phyloP scores from a whole-genome alignment of 2,329 filamentous ascomycete genomes.

The Colletotrichum destructivum region DNA sequence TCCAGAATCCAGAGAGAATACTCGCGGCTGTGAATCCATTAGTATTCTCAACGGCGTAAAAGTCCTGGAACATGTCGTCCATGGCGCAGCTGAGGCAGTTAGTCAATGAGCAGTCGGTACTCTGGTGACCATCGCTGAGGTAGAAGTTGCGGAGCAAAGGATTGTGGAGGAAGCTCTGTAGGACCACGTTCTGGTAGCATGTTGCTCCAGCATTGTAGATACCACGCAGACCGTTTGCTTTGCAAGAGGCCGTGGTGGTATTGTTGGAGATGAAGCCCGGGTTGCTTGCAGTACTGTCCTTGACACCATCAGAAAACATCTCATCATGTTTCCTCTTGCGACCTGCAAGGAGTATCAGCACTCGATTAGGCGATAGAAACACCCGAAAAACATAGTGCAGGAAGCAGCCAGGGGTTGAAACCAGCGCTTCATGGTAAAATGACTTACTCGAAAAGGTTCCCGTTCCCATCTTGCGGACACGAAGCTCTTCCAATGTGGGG shows the following conservation, averaged over 20 bases:
- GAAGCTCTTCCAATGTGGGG: constrained; percentile 82
- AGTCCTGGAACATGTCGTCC: constrained; percentile 82
- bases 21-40: constrained; percentile 93
- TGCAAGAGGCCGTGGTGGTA: constrained; percentile 84
- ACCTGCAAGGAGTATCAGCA: constrained; percentile 52
- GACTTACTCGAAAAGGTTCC: constrained; percentile 75
- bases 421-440: background rate
- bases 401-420: constrained; percentile 17
- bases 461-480: constrained; percentile 78
- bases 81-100: constrained; percentile 80
- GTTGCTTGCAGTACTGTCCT: constrained; percentile 68
- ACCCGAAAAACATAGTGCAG: background rate
- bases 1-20: constrained; percentile 92
- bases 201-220: constrained; percentile 99
- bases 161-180: constrained; percentile 95
- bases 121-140: constrained; percentile 89
- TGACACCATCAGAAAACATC: constrained; percentile 73
- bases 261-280: constrained; percentile 84
- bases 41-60: constrained; percentile 81
- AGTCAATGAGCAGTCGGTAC: constrained; percentile 76
- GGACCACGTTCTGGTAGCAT: constrained; percentile 96
- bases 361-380: background rate
- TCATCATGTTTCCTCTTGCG: constrained; percentile 86
- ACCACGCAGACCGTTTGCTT: constrained; percentile 88
- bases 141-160: constrained; percentile 93